phyloP scores from a whole-genome alignment of 192 early-diverging fungal genomes.

The Coemansia furcata region DNA sequence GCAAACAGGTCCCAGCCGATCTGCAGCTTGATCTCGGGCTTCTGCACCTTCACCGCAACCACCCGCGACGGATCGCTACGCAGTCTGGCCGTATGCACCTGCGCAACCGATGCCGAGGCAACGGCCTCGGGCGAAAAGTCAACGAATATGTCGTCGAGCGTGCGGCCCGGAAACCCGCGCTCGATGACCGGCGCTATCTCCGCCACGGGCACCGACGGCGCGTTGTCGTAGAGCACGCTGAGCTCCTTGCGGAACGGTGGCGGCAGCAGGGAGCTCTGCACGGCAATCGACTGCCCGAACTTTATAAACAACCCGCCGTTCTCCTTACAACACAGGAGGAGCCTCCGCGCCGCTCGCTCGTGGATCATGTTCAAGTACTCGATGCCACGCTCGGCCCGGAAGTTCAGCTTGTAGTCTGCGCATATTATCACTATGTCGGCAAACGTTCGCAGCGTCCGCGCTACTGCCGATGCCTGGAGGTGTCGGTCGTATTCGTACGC shows the following conservation, averaged over 20 bases:
- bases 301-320: conserved; percentile 95
- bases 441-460: conserved; percentile 46
- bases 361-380: conserved; percentile 67
- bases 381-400: conserved; percentile 58
- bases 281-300: conserved; percentile 75
- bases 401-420: conserved; percentile 81
- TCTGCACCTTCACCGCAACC: conserved; percentile 94
- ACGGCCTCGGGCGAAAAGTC: conserved; percentile 68
- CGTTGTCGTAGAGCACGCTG: conserved; percentile 75
- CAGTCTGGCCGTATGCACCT: conserved; percentile 72
- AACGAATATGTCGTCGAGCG: conserved; percentile 64
- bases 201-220: conserved; percentile 67
- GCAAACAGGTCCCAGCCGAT: conserved; percentile 81
- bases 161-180: conserved; percentile 60
- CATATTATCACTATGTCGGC: conserved; percentile 30
- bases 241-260: conserved; percentile 61
- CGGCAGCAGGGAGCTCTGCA: conserved; percentile 63
- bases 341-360: conserved; percentile 64
- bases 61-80: conserved; percentile 54
- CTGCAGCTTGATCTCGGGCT: conserved; percentile 81
- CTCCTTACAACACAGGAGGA: conserved; percentile 72
- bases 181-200: conserved; percentile 65
- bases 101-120: conserved; percentile 91
- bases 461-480: conserved; percentile 38
- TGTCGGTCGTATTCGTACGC: conserved; percentile 44